Base-by-base conservation (phyloP, 1,284 basidiomycete species). In the Cutaneotrichosporon sp. region DNA sequence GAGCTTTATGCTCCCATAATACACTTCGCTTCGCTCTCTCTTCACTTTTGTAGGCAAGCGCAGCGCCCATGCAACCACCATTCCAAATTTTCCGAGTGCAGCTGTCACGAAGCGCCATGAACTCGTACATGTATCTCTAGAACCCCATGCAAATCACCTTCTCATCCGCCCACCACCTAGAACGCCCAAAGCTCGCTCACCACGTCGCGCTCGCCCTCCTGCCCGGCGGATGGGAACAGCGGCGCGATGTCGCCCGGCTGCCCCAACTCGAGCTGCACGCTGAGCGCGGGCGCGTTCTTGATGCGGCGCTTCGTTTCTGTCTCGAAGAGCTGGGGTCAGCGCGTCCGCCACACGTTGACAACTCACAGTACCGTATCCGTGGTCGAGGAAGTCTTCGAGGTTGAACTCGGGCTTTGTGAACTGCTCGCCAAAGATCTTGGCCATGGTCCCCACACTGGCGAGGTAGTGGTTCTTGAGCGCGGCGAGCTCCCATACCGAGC, bases 301-400 rank as follows among this genome's bases (percentile, higher is more conserved):
- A 97, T 87, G 66, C 86, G 89, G 54, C 92, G 83, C 62, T 86
- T 87, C 22, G 84, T 82, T 73, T 98, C 95, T 1, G 90, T 90
- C 55, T 95, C 91, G 68, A 97, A 91, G 34, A 98, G 83, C 90
- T 95, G 20, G 1, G 1, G 72, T 57, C 33, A 59, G 58, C 34
- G 10, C 8, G 3, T 9, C 8, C 24, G 14, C 3, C 83, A n/a
- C n/a, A n/a, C n/a, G n/a, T 89, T 69, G 68, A 94, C 29, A 29
- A 83, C 90, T 70, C 69, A 95, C 92, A 55, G 92, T 97, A 16
- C 83, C 85, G 73, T 97, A 99, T 0, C 92, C 92, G 76, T 98
- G 93, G 80, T 99, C 97, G 72, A 98, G 79, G 77, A 99, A 99
- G 77, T 99, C 97, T 70, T 99, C 97, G 84, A 97, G 86, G 29